phyloP scores from a whole-genome alignment of 441 rosid genomes.

The Adansonia gregorii region DNA sequence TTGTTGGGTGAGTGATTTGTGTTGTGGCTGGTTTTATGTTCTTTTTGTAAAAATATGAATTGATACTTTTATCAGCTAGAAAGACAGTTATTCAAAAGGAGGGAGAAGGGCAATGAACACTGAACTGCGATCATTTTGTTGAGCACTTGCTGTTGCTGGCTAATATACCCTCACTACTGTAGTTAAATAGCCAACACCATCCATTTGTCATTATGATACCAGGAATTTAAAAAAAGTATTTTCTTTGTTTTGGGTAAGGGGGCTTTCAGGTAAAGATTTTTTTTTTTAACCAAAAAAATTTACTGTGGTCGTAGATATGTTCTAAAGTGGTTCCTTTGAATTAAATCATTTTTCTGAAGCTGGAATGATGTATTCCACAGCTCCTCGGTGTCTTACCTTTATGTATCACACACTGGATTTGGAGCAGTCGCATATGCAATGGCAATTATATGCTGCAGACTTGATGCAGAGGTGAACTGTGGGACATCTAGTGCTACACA shows the following conservation, averaged over 20 bases:
- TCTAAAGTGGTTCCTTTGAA: constrained; percentile 18
- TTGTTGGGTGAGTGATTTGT: background rate
- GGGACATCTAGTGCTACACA: constrained; percentile 36
- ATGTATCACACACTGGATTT: constrained; percentile 90
- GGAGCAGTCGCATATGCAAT: constrained; percentile 96
- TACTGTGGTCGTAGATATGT: background rate
- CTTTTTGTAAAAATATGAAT: background rate
- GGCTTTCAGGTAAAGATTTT: constrained; percentile 6
- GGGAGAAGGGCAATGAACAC: background rate
- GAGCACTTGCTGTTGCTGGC: background rate
- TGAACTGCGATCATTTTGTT: constrained; percentile 4
- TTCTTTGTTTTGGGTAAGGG: constrained; percentile 1
- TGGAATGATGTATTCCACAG: constrained; percentile 35
- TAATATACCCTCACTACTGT: background rate
- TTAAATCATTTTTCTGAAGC: constrained; percentile 6
- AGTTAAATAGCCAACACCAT: background rate
- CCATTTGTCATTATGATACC: background rate
- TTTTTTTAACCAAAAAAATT: background rate
- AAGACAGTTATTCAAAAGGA: background rate
- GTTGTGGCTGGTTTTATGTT: background rate
- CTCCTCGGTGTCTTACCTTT: constrained; percentile 79
- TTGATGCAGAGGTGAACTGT: constrained; percentile 59
- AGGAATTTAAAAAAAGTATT: background rate
- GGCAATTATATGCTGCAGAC: constrained; percentile 84
- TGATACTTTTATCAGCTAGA: background rate